Conservation (phyloP, 345 rosid genomes). For the Iberis pinnata region DNA sequence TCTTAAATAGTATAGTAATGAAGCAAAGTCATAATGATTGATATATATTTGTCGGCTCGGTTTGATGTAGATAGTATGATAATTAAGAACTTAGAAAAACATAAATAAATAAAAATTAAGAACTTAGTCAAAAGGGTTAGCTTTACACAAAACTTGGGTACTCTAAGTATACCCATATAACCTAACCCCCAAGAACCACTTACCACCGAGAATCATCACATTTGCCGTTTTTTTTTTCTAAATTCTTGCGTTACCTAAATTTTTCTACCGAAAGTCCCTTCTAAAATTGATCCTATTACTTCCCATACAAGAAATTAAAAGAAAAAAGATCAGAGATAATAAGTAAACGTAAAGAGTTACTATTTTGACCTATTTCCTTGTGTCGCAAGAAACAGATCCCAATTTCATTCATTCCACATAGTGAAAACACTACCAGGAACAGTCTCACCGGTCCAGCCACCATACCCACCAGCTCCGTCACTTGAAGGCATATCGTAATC, state of each 20-base stretch:
- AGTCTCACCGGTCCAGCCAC: conserved; percentile 66
- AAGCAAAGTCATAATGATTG: no score
- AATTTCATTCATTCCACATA: conserved; percentile 76
- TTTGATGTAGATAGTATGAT: no score
- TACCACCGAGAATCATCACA: neutral
- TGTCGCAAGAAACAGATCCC: conserved; percentile 15
- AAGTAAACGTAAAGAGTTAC: neutral
- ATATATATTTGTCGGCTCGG: no score
- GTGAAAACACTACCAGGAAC: conserved; percentile 60
- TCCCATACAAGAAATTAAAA: conserved; percentile 8
- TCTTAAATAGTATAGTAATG: no score
- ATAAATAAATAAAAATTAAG: conserved; percentile 23
- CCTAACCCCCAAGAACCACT: conserved; percentile 34
- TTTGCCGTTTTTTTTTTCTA: no score
- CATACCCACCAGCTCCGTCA: conserved; percentile 41
- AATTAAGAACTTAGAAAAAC: no score
- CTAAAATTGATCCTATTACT: conserved; percentile 20
- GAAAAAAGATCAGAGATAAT: neutral
- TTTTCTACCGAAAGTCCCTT: no score
- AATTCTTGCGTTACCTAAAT: conserved; percentile 18
- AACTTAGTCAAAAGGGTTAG: conserved; percentile 28
- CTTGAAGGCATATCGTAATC: conserved; percentile 70
- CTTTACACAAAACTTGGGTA: conserved; percentile 32
- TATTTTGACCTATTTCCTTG: conserved; percentile 13
- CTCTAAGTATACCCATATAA: conserved; percentile 25